These are phyloP conservation scores for Fusarium nisikadoi DNA, from an alignment of 2,329 filamentous ascomycete genomes.

Conservation along the genomic window DNA sequence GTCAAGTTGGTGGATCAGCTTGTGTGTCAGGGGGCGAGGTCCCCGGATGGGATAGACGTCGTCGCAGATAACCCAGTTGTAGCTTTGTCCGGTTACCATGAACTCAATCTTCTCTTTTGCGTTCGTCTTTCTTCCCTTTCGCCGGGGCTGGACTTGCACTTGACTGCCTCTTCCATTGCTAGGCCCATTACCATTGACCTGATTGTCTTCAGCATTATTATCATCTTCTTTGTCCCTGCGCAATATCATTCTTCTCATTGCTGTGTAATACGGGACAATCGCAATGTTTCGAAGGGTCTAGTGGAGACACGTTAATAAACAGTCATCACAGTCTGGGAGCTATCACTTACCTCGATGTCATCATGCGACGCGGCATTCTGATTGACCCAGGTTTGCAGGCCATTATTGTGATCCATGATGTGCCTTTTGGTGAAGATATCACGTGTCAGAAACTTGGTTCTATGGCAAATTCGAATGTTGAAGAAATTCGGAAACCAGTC, in stretches of 20 bases:
- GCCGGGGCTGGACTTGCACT: too few relatives aligned
- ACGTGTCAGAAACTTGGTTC: background rate
- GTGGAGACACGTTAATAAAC: fast-evolving
- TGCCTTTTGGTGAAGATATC: fast-evolving
- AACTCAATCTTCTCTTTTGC: background rate
- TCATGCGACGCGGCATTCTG: fast-evolving
- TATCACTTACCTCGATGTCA: background rate
- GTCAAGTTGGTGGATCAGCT: fast-evolving
- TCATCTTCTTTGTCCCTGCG: background rate
- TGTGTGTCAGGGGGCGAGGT: fast-evolving
- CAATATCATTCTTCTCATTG: background rate
- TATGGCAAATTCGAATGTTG: fast-evolving
- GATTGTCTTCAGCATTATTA: too few relatives aligned
- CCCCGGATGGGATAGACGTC: fast-evolving
- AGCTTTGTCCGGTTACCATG: fast-evolving
- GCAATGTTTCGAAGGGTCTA: background rate
- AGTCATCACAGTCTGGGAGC: fast-evolving
- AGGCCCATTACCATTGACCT: too few relatives aligned
- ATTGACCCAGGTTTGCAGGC: background rate
- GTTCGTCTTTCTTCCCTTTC: fast-evolving
- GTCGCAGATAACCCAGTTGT: fast-evolving
- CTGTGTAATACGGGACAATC: fast-evolving
- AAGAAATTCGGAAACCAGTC: fast-evolving
- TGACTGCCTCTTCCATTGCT: too few relatives aligned
- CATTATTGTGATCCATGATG: fast-evolving